Base-by-base conservation (phyloP, 192 early-diverging fungal genomes). In the Coemansia sp. region DNA sequence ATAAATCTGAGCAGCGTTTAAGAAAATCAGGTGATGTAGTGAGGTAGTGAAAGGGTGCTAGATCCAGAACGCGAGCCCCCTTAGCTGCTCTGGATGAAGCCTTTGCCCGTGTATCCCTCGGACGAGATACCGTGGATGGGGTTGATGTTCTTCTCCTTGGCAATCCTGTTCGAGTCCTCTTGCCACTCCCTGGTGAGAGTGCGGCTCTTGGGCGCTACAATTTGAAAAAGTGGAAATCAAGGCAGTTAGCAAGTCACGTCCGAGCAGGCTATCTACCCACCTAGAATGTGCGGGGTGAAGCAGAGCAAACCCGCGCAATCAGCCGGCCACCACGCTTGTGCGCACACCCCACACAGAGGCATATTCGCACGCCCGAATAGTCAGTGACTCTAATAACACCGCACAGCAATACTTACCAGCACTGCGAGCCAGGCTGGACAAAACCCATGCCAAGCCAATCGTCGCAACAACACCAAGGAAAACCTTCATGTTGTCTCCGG, bases 171-270 rank as follows among this genome's bases (percentile, higher is more conserved):
- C 67, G 89, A 83, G 45, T 90, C 90, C 79, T 92, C 88, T 76
- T 93, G 85, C 92, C 92, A 93, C 84, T 93, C 89, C 86, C 87
- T 89, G 85, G 59, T 89, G 65, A 87, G 73, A 52, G 90, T 93
- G 55, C 61, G 71, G 45, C 86, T 88, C 65, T 79, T 85, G 64
- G 86, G 86, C 48, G 77, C 75, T 78, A 86, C 88, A 88, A 60
- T 52, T 20, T 61, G 14, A n/a, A 45, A 45, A 67, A 41, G 23
- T 38, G 31, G 28, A 43, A 64, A 68, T 7, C 38, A 39, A 39
- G 7, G 38, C 8, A 14, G 13, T 39, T 39, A 48, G 45, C 12
- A 48, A 48, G 3, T 1, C 5, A 26, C 1, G 10, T 39, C 38
- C 13, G 41, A 16, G 26, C 12, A 28, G 12, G n/a, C 6, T 7